Evolutionary conservation across 495 filamentous ascomycete species (phyloP), one percentile per base, ranked within the genome.

Genomic region (Saxispiralis lemnorum): DNA sequence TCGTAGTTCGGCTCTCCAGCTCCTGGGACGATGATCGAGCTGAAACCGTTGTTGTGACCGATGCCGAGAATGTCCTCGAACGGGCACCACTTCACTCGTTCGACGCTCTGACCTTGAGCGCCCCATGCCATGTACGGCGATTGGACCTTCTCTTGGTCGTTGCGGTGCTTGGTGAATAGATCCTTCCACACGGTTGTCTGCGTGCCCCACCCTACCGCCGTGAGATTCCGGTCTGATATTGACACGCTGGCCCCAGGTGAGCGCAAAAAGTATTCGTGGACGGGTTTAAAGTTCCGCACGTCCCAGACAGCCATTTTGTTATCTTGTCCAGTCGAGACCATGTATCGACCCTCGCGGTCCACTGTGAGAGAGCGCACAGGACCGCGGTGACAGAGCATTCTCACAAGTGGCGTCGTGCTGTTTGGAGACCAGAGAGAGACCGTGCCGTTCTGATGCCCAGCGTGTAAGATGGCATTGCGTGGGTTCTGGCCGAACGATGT

Each of bases 361-460:
- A 96, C 70, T 12, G 83, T 82, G 19, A 94, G 59, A 0, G 77
- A 74, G 37, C 88, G 76, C 13, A 96, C 89, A n/a, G 92, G 89
- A 1, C 92, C 89, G 41, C 74, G 74, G 64, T 97, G 83, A n/a
- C 82, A 79, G n/a, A 92, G 74, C 30, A 94, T 73, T 62, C 95
- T 97, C 13, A 93, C 89, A 6, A 94, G 68, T 0, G 87, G 80
- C 11, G 81, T 82, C 18, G 75, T 68, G 2, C 78, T 78, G 59
- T 95, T 97, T 0, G 89, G 89, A n/a, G 85, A 93, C 87, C 88
- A 97, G 33, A 97, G 67, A 2, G 81, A 86, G 36, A 97, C 85
- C 2, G 79, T 81, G 48, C 89, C 89, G 55, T 95, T 95, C 56
- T 92, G 84, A 55, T 94, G 86, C 24, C 89, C 89, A 40, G 82